Evolutionary conservation across 148 eudicot species (phyloP).

Genomic region (Nepenthes mirabilis): DNA sequence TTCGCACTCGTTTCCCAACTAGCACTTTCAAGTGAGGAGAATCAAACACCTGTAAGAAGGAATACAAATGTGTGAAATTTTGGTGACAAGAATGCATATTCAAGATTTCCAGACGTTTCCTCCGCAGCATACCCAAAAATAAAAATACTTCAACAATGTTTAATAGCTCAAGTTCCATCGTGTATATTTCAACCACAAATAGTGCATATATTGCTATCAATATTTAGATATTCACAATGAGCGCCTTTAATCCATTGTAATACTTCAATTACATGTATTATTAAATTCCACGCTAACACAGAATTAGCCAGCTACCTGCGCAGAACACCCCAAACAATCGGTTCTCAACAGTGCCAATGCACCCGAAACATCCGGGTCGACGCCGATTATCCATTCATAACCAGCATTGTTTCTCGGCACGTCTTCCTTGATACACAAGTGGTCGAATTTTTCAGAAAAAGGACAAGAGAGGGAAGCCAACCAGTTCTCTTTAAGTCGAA

Average conservation of each 20-base stretch:
- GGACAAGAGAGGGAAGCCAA: slow-evolving; percentile 47
- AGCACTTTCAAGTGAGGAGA: slow-evolving; percentile 56
- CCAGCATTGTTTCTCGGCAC: slow-evolving; percentile 4
- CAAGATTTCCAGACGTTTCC: too few species aligned
- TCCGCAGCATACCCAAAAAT: too few species aligned
- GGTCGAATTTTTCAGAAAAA: slow-evolving; percentile 3
- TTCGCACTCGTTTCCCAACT: slow-evolving; percentile 52
- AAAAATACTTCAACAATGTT: too few species aligned
- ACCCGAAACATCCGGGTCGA: slow-evolving; percentile 90
- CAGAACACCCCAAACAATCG: slow-evolving; percentile 24
- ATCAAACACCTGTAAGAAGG: slow-evolving; percentile 64
- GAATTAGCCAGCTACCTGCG: slow-evolving; percentile 28
- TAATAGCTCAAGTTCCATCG: too few species aligned
- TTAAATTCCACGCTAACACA: neutral
- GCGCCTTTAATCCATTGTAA: neutral
- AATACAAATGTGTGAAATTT: neutral
- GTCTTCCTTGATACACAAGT: slow-evolving; percentile 1
- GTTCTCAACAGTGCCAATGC: slow-evolving; percentile 64
- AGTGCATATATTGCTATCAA: too few species aligned
- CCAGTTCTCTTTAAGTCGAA: slow-evolving; percentile 47
- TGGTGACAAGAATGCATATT: too few species aligned
- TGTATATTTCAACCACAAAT: too few species aligned
- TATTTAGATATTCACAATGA: too few species aligned
- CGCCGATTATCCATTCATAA: slow-evolving; percentile 54
- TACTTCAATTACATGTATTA: neutral